These are phyloP conservation scores for Catharanthus roseus DNA, from an alignment of 257 asterid genomes.

Conservation along the genomic window DNA sequence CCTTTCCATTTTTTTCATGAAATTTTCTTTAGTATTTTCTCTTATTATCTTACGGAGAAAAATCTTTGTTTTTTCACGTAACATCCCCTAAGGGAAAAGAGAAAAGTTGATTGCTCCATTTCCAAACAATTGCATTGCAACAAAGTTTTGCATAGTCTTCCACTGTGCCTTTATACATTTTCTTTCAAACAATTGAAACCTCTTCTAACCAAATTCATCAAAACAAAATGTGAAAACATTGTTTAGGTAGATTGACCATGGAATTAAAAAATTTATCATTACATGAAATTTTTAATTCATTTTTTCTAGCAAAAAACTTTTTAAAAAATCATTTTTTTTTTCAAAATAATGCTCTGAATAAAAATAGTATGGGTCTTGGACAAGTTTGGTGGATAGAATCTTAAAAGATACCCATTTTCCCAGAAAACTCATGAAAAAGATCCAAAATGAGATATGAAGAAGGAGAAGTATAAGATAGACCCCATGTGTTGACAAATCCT, in stretches of 20 bases:
- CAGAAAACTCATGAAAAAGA: slow-evolving; percentile 3
- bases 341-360: neutral
- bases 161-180: too few species aligned
- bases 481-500: slow-evolving; percentile 65
- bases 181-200: too few species aligned
- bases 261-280: neutral
- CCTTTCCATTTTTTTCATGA: too few species aligned
- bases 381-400: slow-evolving; percentile 11
- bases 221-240: neutral
- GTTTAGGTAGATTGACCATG: neutral
- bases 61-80: too few species aligned
- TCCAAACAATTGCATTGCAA: too few species aligned
- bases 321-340: too few species aligned
- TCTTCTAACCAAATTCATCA: neutral
- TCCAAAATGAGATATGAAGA: slow-evolving; percentile 17
- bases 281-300: neutral
- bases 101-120: too few species aligned
- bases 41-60: too few species aligned
- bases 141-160: too few species aligned
- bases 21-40: too few species aligned
- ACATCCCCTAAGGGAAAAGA: too few species aligned
- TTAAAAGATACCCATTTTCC: neutral
- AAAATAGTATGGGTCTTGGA: slow-evolving; percentile 4
- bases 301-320: too few species aligned
- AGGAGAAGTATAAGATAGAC: slow-evolving; percentile 15